Evolutionary conservation across 345 rosid species (phyloP), one percentile per base, ranked within the genome.

Genomic region (Murraya koenigii): DNA sequence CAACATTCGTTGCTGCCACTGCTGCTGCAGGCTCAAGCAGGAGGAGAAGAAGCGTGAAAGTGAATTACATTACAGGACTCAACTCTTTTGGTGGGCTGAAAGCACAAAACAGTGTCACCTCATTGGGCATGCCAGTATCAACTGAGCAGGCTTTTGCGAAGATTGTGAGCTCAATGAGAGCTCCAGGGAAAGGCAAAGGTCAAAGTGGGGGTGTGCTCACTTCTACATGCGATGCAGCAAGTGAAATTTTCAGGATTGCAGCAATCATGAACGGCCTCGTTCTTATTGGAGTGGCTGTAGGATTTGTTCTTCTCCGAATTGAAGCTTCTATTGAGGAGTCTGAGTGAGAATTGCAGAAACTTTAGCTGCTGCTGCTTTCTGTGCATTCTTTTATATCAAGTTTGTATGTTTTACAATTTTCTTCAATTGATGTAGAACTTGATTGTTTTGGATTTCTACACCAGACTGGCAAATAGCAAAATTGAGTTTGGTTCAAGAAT

Each of bases 241-340:
- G 28, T 23, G 90, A 87, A 81, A 87, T 87, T 55, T 87, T 85
- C 66, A 82, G 60, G 86, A 87, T 85, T 79, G 90, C 90, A 20
- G 90, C 84, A 35, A 80, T 85, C 79, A 85, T 87, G 86, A 87
- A 87, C 23, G 90, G 80, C 33, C 90, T 87, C 56, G 81, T 77
- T 72, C 83, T 87, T 28, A 33, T 87, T 75, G 90, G 90, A n/a
- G 90, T 87, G 59, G 90, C 88, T 2, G 86, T 87, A 7, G 88
- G 90, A 0, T 87, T 87, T 68, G 84, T 76, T 69, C 90, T 87
- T 63, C 87, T 87, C 39, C 85, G 85, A 54, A 71, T 85, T 30
- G 90, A 87, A 80, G 87, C 90, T 7, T 59, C 77, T 22, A 0
- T 85, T 26, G 90, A 87, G 76, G 90, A 87, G 23, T 36, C 87